Evolutionary conservation across 768 basidiomycete species (phyloP).

Genomic region (Trametes cubensis): DNA sequence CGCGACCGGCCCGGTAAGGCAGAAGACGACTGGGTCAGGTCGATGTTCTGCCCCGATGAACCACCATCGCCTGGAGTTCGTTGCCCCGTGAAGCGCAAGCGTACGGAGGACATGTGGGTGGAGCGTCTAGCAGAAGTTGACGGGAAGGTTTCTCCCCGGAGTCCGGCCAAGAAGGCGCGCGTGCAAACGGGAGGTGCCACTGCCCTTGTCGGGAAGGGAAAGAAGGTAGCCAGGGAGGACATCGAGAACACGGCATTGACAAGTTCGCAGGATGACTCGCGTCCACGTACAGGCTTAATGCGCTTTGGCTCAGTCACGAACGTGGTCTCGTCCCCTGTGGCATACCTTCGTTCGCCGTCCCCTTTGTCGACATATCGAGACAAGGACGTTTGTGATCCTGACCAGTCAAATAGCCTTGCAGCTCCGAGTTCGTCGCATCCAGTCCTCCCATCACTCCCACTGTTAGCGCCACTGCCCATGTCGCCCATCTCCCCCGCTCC

Average conservation of each 20-base stretch:
- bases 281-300: slow-evolving; percentile 9
- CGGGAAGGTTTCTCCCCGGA: slow-evolving; percentile 20
- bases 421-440: background rate
- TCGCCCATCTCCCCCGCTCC: background rate
- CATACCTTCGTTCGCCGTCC: background rate
- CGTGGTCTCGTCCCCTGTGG: slow-evolving; percentile 1
- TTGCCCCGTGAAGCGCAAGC: slow-evolving; percentile 43
- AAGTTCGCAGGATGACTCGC: background rate
- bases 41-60: slow-evolving; percentile 42
- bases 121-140: slow-evolving; percentile 40
- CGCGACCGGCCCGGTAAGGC: slow-evolving; percentile 54
- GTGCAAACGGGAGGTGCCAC: background rate
- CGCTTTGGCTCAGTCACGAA: slow-evolving; percentile 30
- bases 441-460: too few relatives aligned
- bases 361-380: background rate
- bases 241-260: background rate
- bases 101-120: slow-evolving; percentile 45
- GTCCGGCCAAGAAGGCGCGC: slow-evolving; percentile 11
- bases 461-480: background rate
- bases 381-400: slow-evolving; percentile 1
- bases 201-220: background rate
- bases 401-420: background rate
- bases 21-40: slow-evolving; percentile 48
- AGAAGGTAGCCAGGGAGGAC: slow-evolving; percentile 1
- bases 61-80: slow-evolving; percentile 43